Base-by-base conservation (phyloP, 148 eudicot genomes). In the Persicaria maculosa region DNA sequence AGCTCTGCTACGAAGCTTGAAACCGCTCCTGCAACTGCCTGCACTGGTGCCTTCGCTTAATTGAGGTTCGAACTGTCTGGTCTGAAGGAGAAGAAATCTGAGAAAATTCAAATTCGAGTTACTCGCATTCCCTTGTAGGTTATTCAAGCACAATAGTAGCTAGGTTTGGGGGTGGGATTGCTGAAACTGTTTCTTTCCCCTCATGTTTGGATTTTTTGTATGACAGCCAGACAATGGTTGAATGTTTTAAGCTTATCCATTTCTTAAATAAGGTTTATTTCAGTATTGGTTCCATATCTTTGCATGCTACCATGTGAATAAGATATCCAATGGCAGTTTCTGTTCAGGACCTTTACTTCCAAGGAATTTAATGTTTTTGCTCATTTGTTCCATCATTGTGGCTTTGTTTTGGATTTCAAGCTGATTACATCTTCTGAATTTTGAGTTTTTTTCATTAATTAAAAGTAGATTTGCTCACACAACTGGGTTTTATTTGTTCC, bases 1-100 rank as follows among this genome's bases (percentile, higher is more conserved):
- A 94, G 98, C 74, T 72, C 81, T n/a, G 90, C 87, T 10, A 78
- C 68, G 6, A 87, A 86, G 69, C 85, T 74, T 5, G 85, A 74
- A 74, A 77, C 88, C 71, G 75, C 97, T 68, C 97, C 96, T 43
- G 93, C 81, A 54, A 85, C 98, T 46, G 97, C 93, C 75, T 93
- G 94, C 81, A 84, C 88, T 10, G 89, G 97, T 50, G 90, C 90
- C 61, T 68, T 80, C 74, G 91, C 91, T 73, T 93, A 74, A 89
- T 76, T 76, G 44, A 48, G 68, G 44, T 5, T 16, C 22, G 15
- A 46, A 4, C 20, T n/a, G 52, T 7, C 20, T 15, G 52, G 73
- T 5, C 6, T 15, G 15, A 47, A 19, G 36, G 43, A 47, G 36
- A 22, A 71, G 31, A 22, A 17, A 47, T 71, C 53, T 19, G 2